Percentiles rank a stretch among this genome's conserved stretches.
These are phyloP conservation scores for Mycena capillaripes DNA, from an alignment of 768 basidiomycete genomes.

Conservation along the genomic window DNA sequence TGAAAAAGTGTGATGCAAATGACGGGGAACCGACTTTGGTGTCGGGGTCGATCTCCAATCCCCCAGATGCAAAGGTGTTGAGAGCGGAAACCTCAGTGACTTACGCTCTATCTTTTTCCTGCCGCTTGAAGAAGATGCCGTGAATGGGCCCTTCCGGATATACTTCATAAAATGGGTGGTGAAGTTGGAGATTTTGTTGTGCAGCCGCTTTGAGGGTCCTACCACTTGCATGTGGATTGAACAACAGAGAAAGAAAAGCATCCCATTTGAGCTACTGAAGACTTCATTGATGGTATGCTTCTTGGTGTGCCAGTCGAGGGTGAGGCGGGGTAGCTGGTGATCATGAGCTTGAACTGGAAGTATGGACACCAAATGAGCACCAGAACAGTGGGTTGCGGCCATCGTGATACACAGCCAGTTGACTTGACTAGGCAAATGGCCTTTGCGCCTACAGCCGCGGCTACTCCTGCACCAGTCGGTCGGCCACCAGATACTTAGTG, in stretches of 20 bases:
- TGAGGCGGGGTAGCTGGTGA: conserved; percentile 97
- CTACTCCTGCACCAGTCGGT: too few relatives aligned
- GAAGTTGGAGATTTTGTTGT: conserved; percentile 99
- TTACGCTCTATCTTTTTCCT: conserved; percentile 99
- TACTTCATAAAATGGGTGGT: conserved; percentile 99
- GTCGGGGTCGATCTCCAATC: conserved; percentile 89
- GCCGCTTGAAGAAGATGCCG: conserved; percentile 99
- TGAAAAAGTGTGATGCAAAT: not conserved
- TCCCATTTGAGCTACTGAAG: conserved; percentile 60
- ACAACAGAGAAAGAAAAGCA: not conserved
- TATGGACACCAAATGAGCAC: too few relatives aligned
- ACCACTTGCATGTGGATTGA: conserved; percentile 68
- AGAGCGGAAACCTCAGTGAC: conserved; percentile 99
- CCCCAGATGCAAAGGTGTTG: conserved; percentile 75
- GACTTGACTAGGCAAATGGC: too few relatives aligned
- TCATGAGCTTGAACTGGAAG: too few relatives aligned
- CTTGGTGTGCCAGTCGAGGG: conserved; percentile 99
- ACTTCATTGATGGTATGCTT: conserved; percentile 99
- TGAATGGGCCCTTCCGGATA: conserved; percentile 97
- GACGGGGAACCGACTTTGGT: conserved; percentile 80
- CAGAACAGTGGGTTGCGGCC: too few relatives aligned
- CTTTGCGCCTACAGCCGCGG: too few relatives aligned
- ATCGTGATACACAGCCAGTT: too few relatives aligned
- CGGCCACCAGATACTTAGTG: too few relatives aligned
- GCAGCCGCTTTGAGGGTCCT: conserved; percentile 97